Percentiles rank a stretch among this genome's conserved stretches.
phyloP scores from a whole-genome alignment of 208 protist genomes.

The Leishmania aethiopica region DNA sequence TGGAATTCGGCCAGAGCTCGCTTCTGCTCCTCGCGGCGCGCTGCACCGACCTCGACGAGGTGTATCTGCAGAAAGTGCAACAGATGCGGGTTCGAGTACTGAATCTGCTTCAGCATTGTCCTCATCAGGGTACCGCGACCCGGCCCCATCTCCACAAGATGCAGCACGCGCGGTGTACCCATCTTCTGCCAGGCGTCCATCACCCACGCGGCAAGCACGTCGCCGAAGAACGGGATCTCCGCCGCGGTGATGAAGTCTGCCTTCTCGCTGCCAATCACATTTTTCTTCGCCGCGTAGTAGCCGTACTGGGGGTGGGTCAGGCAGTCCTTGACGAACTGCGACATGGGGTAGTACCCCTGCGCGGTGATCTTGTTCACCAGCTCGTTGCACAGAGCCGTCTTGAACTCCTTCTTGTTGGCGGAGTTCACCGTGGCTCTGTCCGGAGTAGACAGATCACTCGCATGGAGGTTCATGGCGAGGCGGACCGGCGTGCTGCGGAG shows the following conservation, averaged over 20 bases:
- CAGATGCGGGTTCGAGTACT: slow-evolving; percentile 88
- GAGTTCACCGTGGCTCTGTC: slow-evolving; percentile 80
- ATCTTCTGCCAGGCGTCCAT: slow-evolving; percentile 93
- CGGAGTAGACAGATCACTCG: slow-evolving; percentile 87
- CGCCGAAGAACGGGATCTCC: slow-evolving; percentile 92
- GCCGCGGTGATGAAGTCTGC: slow-evolving; percentile 92
- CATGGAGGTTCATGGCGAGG: slow-evolving; percentile 70
- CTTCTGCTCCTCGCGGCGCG: slow-evolving; percentile 87
- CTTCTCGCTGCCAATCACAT: slow-evolving; percentile 86
- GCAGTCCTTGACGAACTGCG: slow-evolving; percentile 92
- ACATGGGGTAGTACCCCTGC: slow-evolving; percentile 90
- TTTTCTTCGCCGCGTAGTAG: slow-evolving; percentile 88
- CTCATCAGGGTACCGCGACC: slow-evolving; percentile 89
- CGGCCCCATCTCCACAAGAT: slow-evolving; percentile 90
- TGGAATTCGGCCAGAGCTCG: slow-evolving; percentile 79
- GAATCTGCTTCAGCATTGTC: slow-evolving; percentile 85
- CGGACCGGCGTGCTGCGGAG: slow-evolving; percentile 23
- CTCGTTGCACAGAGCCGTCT: slow-evolving; percentile 84
- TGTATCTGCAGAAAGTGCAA: slow-evolving; percentile 88
- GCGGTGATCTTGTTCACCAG: slow-evolving; percentile 83
- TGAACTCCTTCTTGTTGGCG: slow-evolving; percentile 84
- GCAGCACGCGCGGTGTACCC: slow-evolving; percentile 86
- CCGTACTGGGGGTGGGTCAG: slow-evolving; percentile 88
- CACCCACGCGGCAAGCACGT: slow-evolving; percentile 89
- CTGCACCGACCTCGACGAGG: slow-evolving; percentile 87